Base-by-base conservation (phyloP, 2,329 filamentous ascomycete species). In the Claviceps digitariae region DNA sequence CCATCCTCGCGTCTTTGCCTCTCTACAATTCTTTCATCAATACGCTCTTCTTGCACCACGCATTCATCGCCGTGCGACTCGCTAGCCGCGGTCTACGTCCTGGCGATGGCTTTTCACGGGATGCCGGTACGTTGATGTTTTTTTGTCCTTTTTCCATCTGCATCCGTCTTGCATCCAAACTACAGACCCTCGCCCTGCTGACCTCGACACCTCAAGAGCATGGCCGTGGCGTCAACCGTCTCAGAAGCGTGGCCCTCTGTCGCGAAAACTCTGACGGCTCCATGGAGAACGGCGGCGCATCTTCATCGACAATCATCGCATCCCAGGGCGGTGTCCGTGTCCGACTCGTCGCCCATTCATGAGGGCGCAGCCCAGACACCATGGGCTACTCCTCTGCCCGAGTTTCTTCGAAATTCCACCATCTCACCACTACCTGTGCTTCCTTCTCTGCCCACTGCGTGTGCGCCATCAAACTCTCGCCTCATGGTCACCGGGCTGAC, bases 221-320 rank as follows among this genome's bases (percentile, higher is more conserved):
- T 75, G 61, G 70, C 69, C n/a, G n/a, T n/a, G 57, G 70, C 69
- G 57, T 69, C 69, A 49, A 69, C 67, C 55, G 69, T 69, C 8
- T 63, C 71, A 50, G 73, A 73, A 40, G 58, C 75, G 52, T 72
- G 72, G 70, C 73, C 74, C 52, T 74, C 73, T 46, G 66, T 75
- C 56, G 64, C 67, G 51, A 73, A 66, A 55, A 68, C 68, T 13
- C 56, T 73, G 17, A 61, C 65, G 53, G 56, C 66, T 21, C 67
- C 72, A 9, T 72, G 64, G 64, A 60, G 56, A 50, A 55, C 36
- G 40, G 44, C 44, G 53, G 55, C 46, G 49, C 53, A 31, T 29
- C 51, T 36, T 51, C 52, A 40, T 50, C 20, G 23, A 49, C 57
- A 27, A 51, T 57, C 48, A 10, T 57, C 52, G 15, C 23, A 36